These are phyloP conservation scores for Neurospora sp. DNA, from an alignment of 495 filamentous ascomycete species.

Conservation along the genomic window DNA sequence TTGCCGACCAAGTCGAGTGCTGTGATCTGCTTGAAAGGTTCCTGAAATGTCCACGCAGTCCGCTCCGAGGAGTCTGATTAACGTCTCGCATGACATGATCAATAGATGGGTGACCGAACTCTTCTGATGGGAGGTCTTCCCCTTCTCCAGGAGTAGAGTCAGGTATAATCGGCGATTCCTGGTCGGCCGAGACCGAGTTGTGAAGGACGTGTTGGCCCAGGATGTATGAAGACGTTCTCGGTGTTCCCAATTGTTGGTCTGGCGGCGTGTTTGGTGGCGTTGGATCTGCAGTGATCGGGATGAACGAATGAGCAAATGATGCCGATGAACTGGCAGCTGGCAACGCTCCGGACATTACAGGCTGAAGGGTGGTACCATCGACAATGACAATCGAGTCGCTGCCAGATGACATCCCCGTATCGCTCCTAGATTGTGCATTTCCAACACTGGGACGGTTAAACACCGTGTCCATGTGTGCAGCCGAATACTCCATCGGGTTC, in stretches of 20 bases:
- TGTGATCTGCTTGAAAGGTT: slow-evolving; percentile 31
- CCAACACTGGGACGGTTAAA: slow-evolving; percentile 6
- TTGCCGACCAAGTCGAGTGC: slow-evolving; percentile 26
- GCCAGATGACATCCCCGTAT: slow-evolving; percentile 55
- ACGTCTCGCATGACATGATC: slow-evolving; percentile 18
- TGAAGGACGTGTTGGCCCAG: slow-evolving; percentile 32
- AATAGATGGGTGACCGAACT: slow-evolving; percentile 22
- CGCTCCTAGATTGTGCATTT: slow-evolving; percentile 27
- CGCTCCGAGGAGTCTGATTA: slow-evolving; percentile 22
- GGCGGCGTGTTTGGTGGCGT: slow-evolving; percentile 48
- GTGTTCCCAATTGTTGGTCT: slow-evolving; percentile 27
- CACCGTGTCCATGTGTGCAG: slow-evolving; percentile 25
- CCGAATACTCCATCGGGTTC: slow-evolving; percentile 27
- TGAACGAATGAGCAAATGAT: slow-evolving; percentile 38
- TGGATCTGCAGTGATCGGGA: slow-evolving; percentile 31
- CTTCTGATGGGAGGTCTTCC: slow-evolving; percentile 17
- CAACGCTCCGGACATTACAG: slow-evolving; percentile 37
- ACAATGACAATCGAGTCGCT: slow-evolving; percentile 86
- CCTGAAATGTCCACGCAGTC: slow-evolving; percentile 25
- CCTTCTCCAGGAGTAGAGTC: slow-evolving; percentile 25
- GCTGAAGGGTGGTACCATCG: slow-evolving; percentile 49
- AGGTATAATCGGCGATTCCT: slow-evolving; percentile 30
- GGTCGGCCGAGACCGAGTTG: slow-evolving; percentile 18
- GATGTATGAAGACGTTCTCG: slow-evolving; percentile 41
- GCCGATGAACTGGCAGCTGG: slow-evolving; percentile 35